A percentile compares a stretch with the other conserved stretches of the same genome.
These are phyloP conservation scores for Solanum etuberosum DNA, from an alignment of 257 asterid species.

Conservation along the genomic window DNA sequence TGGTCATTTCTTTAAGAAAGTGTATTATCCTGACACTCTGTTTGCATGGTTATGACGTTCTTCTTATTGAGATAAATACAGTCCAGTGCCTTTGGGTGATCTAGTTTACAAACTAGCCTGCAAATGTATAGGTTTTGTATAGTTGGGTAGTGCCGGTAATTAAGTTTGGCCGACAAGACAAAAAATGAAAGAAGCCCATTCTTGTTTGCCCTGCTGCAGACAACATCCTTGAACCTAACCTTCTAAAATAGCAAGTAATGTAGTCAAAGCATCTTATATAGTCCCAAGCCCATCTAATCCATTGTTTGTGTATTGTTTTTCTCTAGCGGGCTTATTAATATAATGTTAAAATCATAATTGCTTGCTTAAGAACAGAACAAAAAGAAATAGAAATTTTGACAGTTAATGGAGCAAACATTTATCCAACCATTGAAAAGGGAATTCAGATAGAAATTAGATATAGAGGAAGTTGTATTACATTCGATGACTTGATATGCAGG, in stretches of 20 bases:
- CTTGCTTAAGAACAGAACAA: background rate
- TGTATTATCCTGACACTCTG: background rate
- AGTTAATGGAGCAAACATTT: background rate
- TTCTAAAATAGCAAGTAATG: background rate
- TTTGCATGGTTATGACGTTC: background rate
- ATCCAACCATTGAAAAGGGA: background rate
- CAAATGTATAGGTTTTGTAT: background rate
- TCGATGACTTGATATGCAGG: slow-evolving; percentile 25
- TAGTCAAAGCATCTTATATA: background rate
- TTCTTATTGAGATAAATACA: background rate
- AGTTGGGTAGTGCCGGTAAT: background rate
- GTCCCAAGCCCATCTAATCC: background rate
- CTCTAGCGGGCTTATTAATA: background rate
- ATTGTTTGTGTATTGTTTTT: background rate
- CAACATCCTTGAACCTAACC: background rate
- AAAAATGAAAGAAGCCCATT: background rate
- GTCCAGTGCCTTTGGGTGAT: background rate
- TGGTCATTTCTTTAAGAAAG: background rate
- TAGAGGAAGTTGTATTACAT: background rate
- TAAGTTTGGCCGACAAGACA: background rate
- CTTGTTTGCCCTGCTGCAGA: background rate
- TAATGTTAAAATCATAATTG: background rate
- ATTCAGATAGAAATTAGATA: background rate
- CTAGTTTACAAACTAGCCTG: background rate
- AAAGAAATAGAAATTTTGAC: background rate